Base-by-base conservation (phyloP, 1,139 yeast species). In the Debaryomyces singareniensis region DNA sequence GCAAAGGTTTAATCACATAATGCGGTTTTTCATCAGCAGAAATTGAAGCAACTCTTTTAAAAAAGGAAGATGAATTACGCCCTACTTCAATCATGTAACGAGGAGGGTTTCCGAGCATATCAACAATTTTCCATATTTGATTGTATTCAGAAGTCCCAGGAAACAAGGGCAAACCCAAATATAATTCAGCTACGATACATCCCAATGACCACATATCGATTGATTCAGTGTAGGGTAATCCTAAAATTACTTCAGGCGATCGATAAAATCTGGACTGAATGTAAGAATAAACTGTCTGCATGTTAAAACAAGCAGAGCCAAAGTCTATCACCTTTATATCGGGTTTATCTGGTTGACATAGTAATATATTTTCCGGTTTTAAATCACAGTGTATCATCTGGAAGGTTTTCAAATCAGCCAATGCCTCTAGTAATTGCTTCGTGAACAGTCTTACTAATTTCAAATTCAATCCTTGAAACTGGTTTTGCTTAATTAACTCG, bases 131-230 rank as follows among this genome's bases (percentile, higher is more conserved):
- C 45, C 78, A 71, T 27, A 93, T 61, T 55, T 89, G 97, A 50
- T 91, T 87, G 55, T 81, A 91, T 54, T 91, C 98, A 0, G 96
- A 84, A 4, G 89, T 74, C 2, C 98, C 98, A 0, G 99, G 97
- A 47, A 91, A 87, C 45, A 91, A 68, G 1, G 99, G 99, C 34
- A 91, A 66, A 1, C 99, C 99, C 33, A 91, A 58, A 46, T 87
- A 91, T 32, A 91, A 61, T 52, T 91, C 99, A 1, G 96, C 96
- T 21, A 89, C 81, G 32, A 93, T 91, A 61, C 99, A 91, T 2
- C 98, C 99, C 27, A 91, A 63, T 2, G 97, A 87, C 99, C 99
- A 91, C 89, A 91, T 87, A 54, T 91, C 99, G 35, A 91, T 91
- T 5, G 95, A 78, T 13, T 95, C 78, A 0, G 96, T 83, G 45